Evolutionary conservation across 306 rosid species (phyloP).

Genomic region (Hippophae gyantsensis): DNA sequence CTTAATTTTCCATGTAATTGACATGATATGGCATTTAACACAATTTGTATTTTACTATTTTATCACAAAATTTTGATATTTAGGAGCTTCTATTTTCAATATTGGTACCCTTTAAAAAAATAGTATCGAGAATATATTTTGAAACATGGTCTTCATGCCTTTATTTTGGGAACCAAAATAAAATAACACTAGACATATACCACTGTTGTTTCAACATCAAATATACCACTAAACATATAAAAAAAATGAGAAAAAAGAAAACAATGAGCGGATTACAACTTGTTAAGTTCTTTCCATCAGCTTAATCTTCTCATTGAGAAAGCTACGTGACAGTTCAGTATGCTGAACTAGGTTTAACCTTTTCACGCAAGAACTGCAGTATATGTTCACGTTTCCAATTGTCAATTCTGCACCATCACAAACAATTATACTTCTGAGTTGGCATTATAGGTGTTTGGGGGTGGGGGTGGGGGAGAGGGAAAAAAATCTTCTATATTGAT

Average conservation of each 20-base stretch:
- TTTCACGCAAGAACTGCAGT: conserved; percentile 75
- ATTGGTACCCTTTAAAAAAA: too few relatives aligned
- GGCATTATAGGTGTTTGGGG: too few relatives aligned
- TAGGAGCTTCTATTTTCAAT: too few relatives aligned
- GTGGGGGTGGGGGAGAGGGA: background rate
- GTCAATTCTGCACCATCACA: conserved; percentile 51
- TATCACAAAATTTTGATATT: too few relatives aligned
- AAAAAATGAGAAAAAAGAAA: background rate
- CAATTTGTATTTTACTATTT: too few relatives aligned
- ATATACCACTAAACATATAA: background rate
- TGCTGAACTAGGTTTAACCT: conserved; percentile 47
- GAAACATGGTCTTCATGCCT: too few relatives aligned
- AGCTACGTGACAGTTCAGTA: conserved; percentile 24
- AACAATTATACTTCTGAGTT: background rate
- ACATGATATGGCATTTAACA: too few relatives aligned
- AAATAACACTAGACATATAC: too few relatives aligned
- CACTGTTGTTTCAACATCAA: too few relatives aligned
- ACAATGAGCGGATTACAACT: background rate
- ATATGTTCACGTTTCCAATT: conserved; percentile 95
- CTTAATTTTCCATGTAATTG: too few relatives aligned
- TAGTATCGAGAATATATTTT: too few relatives aligned
- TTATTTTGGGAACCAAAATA: too few relatives aligned
- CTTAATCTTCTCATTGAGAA: background rate
- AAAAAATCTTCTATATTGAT: background rate
- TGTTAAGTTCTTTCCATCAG: background rate